Conservation (phyloP, 768 basidiomycete genomes). For the Pleurotus tuoliensis region DNA sequence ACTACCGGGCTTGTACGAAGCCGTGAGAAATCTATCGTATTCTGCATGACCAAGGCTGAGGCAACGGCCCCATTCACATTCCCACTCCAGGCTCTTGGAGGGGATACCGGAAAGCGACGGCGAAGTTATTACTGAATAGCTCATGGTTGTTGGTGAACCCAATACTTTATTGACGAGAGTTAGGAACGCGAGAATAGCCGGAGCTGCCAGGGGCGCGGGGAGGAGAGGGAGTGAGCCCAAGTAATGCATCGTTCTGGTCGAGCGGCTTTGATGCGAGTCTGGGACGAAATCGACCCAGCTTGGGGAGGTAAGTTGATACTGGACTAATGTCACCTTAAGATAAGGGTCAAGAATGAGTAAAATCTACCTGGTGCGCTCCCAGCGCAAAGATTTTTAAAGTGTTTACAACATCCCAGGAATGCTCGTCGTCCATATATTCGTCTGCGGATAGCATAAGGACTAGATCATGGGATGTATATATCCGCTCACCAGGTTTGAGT, state of each 20-base stretch:
- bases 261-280: background rate
- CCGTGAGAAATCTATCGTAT: constrained; percentile 30
- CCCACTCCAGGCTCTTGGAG: constrained; percentile 53
- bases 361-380: constrained; percentile 54
- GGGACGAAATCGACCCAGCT: constrained; percentile 59
- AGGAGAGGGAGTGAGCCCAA: constrained; percentile 40
- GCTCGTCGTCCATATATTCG: constrained; percentile 38
- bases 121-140: background rate
- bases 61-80: constrained; percentile 66
- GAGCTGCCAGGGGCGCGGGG: constrained; percentile 61
- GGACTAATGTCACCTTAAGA: constrained; percentile 10
- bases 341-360: constrained; percentile 1
- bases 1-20: constrained; percentile 59
- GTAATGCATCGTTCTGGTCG: constrained; percentile 32
- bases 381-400: constrained; percentile 61
- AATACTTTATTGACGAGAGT: constrained; percentile 42
- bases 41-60: constrained; percentile 30
- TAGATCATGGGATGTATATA: background rate
- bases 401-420: constrained; percentile 40
- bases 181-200: constrained; percentile 71
- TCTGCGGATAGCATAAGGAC: constrained; percentile 27
- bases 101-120: constrained; percentile 16
- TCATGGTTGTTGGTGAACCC: background rate
- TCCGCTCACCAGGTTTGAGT: constrained; percentile 50
- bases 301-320: constrained; percentile 61